These are phyloP conservation scores for Fraxinus nigra DNA, from an alignment of 305 asterid genomes.

Conservation along the genomic window DNA sequence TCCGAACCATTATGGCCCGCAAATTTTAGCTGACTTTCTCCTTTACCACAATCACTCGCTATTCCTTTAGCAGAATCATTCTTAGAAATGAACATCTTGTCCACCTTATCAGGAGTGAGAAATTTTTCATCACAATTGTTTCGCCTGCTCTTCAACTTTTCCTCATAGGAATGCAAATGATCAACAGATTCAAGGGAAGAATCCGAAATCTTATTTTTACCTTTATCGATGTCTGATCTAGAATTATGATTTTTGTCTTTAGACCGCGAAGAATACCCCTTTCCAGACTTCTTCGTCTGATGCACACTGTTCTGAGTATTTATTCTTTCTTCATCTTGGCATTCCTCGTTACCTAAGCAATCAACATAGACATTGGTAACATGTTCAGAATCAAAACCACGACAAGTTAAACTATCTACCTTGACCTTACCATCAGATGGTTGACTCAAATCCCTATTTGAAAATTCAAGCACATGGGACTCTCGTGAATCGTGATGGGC, in stretches of 20 bases:
- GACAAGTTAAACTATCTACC: conserved; percentile 19
- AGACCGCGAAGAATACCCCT: conserved; percentile 43
- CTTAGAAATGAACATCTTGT: conserved; percentile 40
- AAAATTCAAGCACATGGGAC: not conserved
- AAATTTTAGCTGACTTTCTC: conserved; percentile 41
- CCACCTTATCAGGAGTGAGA: conserved; percentile 45
- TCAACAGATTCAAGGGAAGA: conserved; percentile 32
- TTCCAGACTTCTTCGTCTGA: conserved; percentile 45
- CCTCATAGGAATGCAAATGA: conserved; percentile 34
- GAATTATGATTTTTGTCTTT: conserved; percentile 41
- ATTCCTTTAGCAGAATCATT: conserved; percentile 58
- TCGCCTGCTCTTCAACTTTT: conserved; percentile 44
- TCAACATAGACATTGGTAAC: conserved; percentile 25
- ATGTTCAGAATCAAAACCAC: conserved; percentile 21
- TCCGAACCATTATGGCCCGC: conserved; percentile 36
- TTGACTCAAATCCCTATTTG: not conserved
- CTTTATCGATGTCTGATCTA: conserved; percentile 38
- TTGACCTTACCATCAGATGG: conserved; percentile 9
- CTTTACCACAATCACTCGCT: conserved; percentile 43
- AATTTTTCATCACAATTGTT: conserved; percentile 43
- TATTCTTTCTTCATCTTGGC: conserved; percentile 32
- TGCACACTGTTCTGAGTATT: conserved; percentile 32
- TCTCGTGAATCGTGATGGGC: conserved; percentile 22
- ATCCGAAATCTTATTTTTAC: conserved; percentile 37
- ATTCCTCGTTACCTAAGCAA: conserved; percentile 28